These are phyloP conservation scores for Aspergillus panamensis DNA, from an alignment of 495 filamentous ascomycete species.

Conservation along the genomic window DNA sequence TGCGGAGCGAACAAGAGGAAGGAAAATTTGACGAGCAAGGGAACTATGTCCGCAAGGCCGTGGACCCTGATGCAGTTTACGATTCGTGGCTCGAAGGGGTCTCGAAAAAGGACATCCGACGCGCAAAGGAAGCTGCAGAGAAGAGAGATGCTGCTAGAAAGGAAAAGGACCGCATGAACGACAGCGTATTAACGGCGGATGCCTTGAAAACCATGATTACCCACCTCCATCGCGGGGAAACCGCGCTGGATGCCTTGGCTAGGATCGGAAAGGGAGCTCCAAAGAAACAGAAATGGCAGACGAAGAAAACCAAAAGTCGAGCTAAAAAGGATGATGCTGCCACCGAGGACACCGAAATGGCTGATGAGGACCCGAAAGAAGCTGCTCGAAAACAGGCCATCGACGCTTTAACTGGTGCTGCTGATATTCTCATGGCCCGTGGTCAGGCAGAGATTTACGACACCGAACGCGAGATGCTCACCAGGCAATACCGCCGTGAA, in stretches of 20 bases:
- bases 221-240: conserved; percentile 77
- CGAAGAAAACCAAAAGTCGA: conserved; percentile 53
- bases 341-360: conserved; percentile 60
- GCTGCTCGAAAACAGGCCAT: conserved; percentile 64
- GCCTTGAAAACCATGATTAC: conserved; percentile 67
- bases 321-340: conserved; percentile 55
- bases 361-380: conserved; percentile 73
- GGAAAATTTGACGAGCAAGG: conserved; percentile 85
- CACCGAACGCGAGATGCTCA: conserved; percentile 75
- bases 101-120: conserved; percentile 88
- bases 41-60: conserved; percentile 87
- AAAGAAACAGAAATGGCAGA: conserved; percentile 60
- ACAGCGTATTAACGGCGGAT: conserved; percentile 71
- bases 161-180: conserved; percentile 64
- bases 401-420: conserved; percentile 79
- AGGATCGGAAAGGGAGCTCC: conserved; percentile 68
- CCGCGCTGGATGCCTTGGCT: conserved; percentile 81
- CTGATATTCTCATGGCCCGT: conserved; percentile 76
- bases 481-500: conserved; percentile 79
- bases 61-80: conserved; percentile 84
- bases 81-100: conserved; percentile 91
- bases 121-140: conserved; percentile 82
- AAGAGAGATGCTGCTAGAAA: conserved; percentile 74
- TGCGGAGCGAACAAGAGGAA: conserved; percentile 86
- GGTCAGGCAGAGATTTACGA: conserved; percentile 89